Conservation (phyloP, 306 rosid genomes). For the Citrullus colocynthis region DNA sequence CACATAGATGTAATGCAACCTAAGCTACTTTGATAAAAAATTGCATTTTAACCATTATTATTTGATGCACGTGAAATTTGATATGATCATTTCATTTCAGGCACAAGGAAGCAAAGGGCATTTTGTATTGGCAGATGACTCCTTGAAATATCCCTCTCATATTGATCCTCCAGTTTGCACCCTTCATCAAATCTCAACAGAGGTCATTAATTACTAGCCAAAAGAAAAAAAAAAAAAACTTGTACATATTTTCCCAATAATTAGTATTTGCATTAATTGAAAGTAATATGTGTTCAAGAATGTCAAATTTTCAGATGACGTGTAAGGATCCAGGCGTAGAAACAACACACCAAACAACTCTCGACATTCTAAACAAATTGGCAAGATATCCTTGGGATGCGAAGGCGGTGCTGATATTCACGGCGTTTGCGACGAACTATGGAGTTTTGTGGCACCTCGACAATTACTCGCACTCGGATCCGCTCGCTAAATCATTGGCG, state of each 20-base stretch:
- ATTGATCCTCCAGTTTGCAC: neutral
- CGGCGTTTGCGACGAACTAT: neutral
- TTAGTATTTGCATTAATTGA: neutral
- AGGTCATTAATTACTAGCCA: neutral
- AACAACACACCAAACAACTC: neutral
- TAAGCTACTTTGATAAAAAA: too few relatives aligned
- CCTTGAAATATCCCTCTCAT: neutral
- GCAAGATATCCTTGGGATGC: neutral
- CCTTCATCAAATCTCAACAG: neutral
- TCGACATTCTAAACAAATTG: neutral
- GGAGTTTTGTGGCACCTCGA: slow-evolving; percentile 6
- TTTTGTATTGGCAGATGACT: neutral
- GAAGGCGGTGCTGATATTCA: neutral
- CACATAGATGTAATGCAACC: too few relatives aligned
- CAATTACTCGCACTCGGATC: neutral
- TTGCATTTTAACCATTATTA: neutral
- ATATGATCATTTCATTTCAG: neutral
- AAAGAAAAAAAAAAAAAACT: neutral
- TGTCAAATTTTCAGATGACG: neutral
- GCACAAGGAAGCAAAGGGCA: neutral
- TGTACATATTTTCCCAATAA: neutral
- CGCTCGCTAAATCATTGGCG: slow-evolving; percentile 4
- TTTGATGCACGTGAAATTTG: neutral
- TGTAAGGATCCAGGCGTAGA: slow-evolving; percentile 5
- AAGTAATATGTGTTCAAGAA: neutral